A percentile compares a stretch with the other conserved stretches of the same genome.
Conservation (phyloP, 768 basidiomycete genomes). For the Pulveroboletus sp. region DNA sequence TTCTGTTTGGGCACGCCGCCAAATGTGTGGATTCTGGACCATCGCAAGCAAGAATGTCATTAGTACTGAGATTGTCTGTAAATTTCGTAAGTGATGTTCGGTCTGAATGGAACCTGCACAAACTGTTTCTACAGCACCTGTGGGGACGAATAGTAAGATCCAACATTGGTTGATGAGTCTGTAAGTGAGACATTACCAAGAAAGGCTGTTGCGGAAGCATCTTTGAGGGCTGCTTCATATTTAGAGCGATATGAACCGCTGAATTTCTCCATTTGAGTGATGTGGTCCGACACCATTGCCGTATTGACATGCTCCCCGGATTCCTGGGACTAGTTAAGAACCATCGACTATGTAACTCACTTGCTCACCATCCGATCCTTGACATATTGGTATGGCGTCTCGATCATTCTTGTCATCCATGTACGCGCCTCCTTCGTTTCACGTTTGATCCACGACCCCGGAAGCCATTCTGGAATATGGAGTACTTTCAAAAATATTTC, state of each 20-base stretch:
- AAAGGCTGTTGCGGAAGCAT: slow-evolving; percentile 9
- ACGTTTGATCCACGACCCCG: slow-evolving; percentile 36
- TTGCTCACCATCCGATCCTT: slow-evolving; percentile 26
- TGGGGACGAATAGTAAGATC: background rate
- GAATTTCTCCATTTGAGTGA: slow-evolving; percentile 12
- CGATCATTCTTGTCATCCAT: slow-evolving; percentile 1
- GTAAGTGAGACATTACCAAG: background rate
- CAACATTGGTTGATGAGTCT: background rate
- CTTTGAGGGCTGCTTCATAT: slow-evolving; percentile 7
- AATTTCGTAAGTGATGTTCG: background rate
- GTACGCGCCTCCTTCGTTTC: slow-evolving; percentile 18
- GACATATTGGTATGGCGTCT: slow-evolving; percentile 25
- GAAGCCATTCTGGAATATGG: slow-evolving; percentile 34
- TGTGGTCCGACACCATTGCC: slow-evolving; percentile 13
- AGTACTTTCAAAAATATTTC: slow-evolving; percentile 1
- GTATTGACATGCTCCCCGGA: background rate
- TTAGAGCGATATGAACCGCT: slow-evolving; percentile 1
- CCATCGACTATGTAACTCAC: background rate
- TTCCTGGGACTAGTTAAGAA: background rate
- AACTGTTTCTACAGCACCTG: background rate
- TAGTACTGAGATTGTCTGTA: background rate
- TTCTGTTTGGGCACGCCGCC: background rate
- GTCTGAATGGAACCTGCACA: background rate
- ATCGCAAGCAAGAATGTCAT: background rate
- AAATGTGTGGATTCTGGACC: background rate